phyloP scores from a whole-genome alignment of 441 rosid genomes.

The Jatropha multifida region DNA sequence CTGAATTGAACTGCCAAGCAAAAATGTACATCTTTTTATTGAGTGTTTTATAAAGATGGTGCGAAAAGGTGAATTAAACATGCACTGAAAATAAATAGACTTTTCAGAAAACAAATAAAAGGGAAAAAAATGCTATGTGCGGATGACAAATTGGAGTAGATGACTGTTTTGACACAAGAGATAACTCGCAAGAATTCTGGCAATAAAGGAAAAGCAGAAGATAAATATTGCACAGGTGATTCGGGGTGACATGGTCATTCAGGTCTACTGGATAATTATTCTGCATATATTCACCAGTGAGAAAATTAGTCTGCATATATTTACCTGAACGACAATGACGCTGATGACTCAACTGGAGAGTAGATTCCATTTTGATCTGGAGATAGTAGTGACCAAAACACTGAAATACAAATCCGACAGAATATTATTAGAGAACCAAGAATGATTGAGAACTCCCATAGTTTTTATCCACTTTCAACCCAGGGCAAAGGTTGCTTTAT shows the following conservation, averaged over 20 bases:
- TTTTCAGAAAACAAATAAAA: not conserved
- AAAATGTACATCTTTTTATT: not conserved
- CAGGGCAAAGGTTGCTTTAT: no score
- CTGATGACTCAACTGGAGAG: slow-evolving; percentile 64
- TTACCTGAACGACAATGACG: slow-evolving; percentile 84
- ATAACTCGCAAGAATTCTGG: not conserved
- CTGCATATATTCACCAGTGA: no score
- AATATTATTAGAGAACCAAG: slow-evolving; percentile 14
- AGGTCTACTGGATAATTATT: not conserved
- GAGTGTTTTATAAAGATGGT: not conserved
- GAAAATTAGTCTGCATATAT: not conserved
- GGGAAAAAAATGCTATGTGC: not conserved
- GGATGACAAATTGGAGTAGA: not conserved
- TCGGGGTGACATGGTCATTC: no score
- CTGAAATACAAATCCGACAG: slow-evolving; percentile 39
- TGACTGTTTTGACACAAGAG: not conserved
- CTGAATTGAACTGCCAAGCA: slow-evolving; percentile 63
- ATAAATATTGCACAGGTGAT: no score
- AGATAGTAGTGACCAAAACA: slow-evolving; percentile 78
- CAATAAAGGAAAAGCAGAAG: not conserved
- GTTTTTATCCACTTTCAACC: no score
- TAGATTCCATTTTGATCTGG: slow-evolving; percentile 52
- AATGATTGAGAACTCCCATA: not conserved
- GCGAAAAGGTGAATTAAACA: not conserved
- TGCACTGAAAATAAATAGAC: not conserved